Evolutionary conservation across 805 yeast genomes (phyloP), one percentile per base, ranked within the genome.

Genomic region (Nematodospora valgi): DNA sequence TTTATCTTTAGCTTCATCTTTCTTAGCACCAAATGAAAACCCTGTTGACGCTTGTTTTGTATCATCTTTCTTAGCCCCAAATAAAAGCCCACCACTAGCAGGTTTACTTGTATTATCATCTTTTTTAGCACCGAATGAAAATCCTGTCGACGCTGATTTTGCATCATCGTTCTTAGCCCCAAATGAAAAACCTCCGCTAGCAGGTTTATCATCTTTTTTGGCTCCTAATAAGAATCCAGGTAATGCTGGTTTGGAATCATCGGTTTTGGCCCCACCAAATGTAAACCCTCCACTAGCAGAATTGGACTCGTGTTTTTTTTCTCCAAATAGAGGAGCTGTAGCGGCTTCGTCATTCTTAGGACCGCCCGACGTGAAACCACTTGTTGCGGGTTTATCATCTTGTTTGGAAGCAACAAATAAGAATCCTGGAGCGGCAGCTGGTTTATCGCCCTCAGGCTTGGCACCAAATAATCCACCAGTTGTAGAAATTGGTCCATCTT

Each of bases 221-320:
- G 51, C 48, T 9, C 62, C 63, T 39, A 57, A 52, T 1, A 52
- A 37, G 27, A 55, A 52, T 2, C 55, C 53, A 7, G 48, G 10
- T n/a, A 36, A 39, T 49, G 44, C 37, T n/a, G 45, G 46, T 27
- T 39, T 47, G 10, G 38, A 41, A 15, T 41, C 47, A 18, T 26
- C 38, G 1, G 43, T 47, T 32, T 40, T 43, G 2, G 41, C 35
- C 4, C 36, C 30, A 11, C 49, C 51, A 30, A 43, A 46, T 25
- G 38, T 18, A 12, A 32, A 27, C 4, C 18, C 41, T n/a, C n/a
- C n/a, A n/a, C n/a, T n/a, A n/a, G n/a, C 3, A 21, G 26, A 10
- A 50, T 11, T 22, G 24, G 24, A 11, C 11, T 22, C 11, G 24
- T 22, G 24, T 22, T 22, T 12, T 22, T 22, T 12, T 22, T 22